phyloP scores from a whole-genome alignment of 2,329 filamentous ascomycete genomes.

The Hypoxylon sp. region DNA sequence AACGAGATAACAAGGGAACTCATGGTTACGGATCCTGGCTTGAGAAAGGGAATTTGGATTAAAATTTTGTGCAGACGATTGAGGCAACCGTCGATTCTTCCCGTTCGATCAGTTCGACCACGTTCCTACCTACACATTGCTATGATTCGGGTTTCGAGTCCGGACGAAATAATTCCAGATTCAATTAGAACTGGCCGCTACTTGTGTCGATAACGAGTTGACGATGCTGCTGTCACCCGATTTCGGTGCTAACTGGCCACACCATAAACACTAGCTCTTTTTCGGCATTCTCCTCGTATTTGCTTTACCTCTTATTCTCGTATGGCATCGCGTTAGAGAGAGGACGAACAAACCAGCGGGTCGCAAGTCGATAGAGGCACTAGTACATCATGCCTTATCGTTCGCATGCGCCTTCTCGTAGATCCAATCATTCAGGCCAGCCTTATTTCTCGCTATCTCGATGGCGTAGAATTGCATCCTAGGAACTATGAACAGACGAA shows the following conservation, averaged over 20 bases:
- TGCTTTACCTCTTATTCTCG: background rate
- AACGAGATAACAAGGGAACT: background rate
- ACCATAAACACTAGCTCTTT: background rate
- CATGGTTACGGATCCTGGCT: background rate
- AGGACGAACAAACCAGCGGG: background rate
- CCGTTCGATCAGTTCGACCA: constrained; percentile 4
- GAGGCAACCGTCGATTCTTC: background rate
- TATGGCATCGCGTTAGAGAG: background rate
- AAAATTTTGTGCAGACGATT: background rate
- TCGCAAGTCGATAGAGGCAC: background rate
- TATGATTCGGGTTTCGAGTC: constrained; percentile 1
- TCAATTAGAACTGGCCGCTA: background rate
- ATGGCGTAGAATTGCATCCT: constrained; percentile 87
- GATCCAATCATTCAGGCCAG: constrained; percentile 95
- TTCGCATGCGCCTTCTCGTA: constrained; percentile 83
- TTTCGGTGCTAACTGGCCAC: background rate
- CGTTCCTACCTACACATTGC: constrained; percentile 10
- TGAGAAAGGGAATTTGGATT: background rate
- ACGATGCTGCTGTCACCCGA: background rate
- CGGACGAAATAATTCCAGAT: background rate
- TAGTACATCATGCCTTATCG: constrained; percentile 55
- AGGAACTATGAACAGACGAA: constrained; percentile 51
- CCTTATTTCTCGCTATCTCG: constrained; percentile 83
- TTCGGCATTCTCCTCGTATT: background rate
- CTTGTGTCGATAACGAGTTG: background rate